phyloP scores from a whole-genome alignment of 2,329 filamentous ascomycete species.

The Rhynchosporium secalis region DNA sequence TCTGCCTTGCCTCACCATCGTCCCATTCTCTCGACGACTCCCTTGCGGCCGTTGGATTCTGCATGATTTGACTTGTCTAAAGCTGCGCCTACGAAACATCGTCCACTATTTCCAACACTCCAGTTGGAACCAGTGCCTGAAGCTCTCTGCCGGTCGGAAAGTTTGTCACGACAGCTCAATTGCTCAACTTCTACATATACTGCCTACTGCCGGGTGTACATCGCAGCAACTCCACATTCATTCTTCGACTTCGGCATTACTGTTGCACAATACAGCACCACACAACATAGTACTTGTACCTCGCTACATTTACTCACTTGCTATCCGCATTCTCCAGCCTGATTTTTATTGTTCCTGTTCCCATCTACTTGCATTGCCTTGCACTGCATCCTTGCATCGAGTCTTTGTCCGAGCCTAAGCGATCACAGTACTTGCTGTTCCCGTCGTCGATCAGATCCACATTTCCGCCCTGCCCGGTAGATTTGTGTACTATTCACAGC shows the following conservation, averaged over 20 bases:
- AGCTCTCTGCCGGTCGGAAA: slow-evolving; percentile 27
- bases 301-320: slow-evolving; percentile 1
- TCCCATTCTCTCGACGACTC: slow-evolving; percentile 2
- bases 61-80: slow-evolving; percentile 6
- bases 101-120: slow-evolving; percentile 2
- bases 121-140: slow-evolving; percentile 16
- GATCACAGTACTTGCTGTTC: not conserved
- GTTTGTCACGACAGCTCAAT: slow-evolving; percentile 17
- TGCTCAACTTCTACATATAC: slow-evolving; percentile 13
- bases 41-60: slow-evolving; percentile 14
- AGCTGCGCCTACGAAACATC: slow-evolving; percentile 20
- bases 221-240: slow-evolving; percentile 7
- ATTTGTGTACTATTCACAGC: slow-evolving; percentile 14
- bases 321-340: not conserved
- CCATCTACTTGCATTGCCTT: not conserved
- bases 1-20: not conserved
- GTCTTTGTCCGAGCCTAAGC: slow-evolving; percentile 10
- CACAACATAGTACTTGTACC: slow-evolving; percentile 1
- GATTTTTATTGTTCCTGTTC: slow-evolving; percentile 7
- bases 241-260: not conserved
- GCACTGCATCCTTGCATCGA: not conserved
- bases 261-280: slow-evolving; percentile 1
- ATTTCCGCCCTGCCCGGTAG: slow-evolving; percentile 5
- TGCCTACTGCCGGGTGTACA: not conserved
- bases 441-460: slow-evolving; percentile 2